Conservation (phyloP, 2,329 filamentous ascomycete genomes). For the Verticillium nubilum region DNA sequence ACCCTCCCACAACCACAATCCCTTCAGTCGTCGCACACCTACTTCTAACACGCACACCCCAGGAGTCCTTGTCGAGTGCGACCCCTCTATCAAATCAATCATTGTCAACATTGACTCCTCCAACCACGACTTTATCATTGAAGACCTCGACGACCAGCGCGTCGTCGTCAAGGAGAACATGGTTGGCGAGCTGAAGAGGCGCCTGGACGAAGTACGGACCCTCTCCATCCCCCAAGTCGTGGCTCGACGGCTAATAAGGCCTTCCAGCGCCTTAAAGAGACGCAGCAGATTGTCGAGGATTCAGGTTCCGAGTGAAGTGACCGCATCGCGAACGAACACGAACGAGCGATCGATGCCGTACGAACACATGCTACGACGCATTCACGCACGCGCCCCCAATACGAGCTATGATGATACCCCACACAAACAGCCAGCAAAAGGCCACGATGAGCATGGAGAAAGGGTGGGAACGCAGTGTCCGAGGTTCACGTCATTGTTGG, state of each 20-base stretch:
- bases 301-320: constrained; percentile 42
- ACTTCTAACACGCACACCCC: not conserved
- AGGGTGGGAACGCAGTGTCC: too few species aligned
- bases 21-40: constrained; percentile 5
- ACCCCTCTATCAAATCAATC: constrained; percentile 84
- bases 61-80: constrained; percentile 75
- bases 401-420: too few species aligned
- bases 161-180: constrained; percentile 71
- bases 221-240: constrained; percentile 1
- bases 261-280: constrained; percentile 43
- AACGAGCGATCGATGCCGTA: too few species aligned
- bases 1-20: constrained; percentile 1
- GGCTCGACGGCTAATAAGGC: not conserved
- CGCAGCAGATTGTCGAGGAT: constrained; percentile 44
- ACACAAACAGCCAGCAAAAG: too few species aligned
- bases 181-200: constrained; percentile 60
- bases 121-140: constrained; percentile 69
- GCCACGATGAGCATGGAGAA: too few species aligned
- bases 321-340: not conserved
- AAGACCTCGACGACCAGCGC: constrained; percentile 73
- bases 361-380: too few species aligned
- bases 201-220: constrained; percentile 58
- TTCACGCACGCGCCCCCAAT: too few species aligned
- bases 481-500: not conserved
- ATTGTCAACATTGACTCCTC: constrained; percentile 70